Base-by-base conservation (phyloP, 1,284 basidiomycete genomes). In the Retiboletus flavoniger region DNA sequence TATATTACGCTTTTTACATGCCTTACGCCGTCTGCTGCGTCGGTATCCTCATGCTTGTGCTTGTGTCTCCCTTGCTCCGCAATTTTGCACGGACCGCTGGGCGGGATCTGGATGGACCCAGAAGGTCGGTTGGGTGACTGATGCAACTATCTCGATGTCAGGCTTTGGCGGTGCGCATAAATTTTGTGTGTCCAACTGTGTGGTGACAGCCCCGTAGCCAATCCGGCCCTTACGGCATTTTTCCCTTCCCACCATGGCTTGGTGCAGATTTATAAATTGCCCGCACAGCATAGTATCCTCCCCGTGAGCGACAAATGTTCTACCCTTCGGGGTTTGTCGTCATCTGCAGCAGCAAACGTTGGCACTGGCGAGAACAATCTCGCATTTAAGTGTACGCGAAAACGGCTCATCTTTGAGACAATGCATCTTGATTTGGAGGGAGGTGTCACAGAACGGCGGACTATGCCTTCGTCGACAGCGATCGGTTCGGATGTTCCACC, bases 381-480 rank as follows among this genome's bases (percentile, higher is more conserved):
- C 16, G 94, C 91, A 7, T 99, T 98, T 81, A 92, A 89, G 69
- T 91, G 94, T 63, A 95, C 89, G 65, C 79, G 95, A 57, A 94
- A 92, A 68, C 75, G 91, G 36, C 77, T 98, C 47, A 78, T 96
- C 21, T 84, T 98, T 60, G 95, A 98, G 74, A 98, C 94, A 21
- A 75, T 98, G 54, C 93, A 97, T 74, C 78, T 98, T 11, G 96
- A 95, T 65, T 80, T 94, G 4, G 95, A 97, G 68, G 95, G 95
- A 10, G 95, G 95, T 6, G 87, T 93, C 6, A 81, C 86, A 13
- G 95, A 97, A 71, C 78, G 95, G 56, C 78, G 91, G 57, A 95
- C 91, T 11, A 83, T 77, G 3, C 78, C 83, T 13, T 72, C 75
- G n/a, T 53, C 70, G 16, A 72, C 57, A 36, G 55, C 61, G 4